Percentiles rank a stretch among this genome's conserved stretches.
phyloP scores from a whole-genome alignment of 2,329 filamentous ascomycete genomes.

The Nemania sp. region DNA sequence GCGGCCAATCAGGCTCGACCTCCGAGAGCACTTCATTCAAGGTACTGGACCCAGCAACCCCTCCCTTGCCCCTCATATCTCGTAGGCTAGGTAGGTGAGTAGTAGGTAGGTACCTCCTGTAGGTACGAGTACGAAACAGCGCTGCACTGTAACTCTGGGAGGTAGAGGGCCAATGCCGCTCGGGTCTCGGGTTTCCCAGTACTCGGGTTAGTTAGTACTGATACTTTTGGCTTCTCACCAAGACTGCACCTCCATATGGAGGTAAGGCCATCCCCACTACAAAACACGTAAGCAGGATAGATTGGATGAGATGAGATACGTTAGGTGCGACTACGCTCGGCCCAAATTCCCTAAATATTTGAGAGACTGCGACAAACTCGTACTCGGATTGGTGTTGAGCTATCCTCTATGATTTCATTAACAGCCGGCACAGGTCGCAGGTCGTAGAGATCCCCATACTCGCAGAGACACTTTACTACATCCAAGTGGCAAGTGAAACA shows the following conservation, averaged over 20 bases:
- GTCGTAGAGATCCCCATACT: too few relatives aligned
- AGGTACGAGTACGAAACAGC: too few relatives aligned
- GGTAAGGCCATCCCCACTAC: conserved; percentile 5
- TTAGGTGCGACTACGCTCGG: conserved; percentile 5
- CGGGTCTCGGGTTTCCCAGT: too few relatives aligned
- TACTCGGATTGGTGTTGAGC: conserved; percentile 15
- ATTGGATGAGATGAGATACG: conserved; percentile 20
- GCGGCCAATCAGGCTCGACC: conserved; percentile 16
- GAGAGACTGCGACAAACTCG: conserved; percentile 2
- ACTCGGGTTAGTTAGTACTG: conserved; percentile 9
- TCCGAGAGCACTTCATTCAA: conserved; percentile 11
- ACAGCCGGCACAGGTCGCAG: too few relatives aligned
- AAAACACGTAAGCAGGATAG: conserved; percentile 29
- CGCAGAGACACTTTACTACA: too few relatives aligned
- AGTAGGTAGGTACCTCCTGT: too few relatives aligned
- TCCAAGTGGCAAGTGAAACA: too few relatives aligned
- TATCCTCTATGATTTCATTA: too few relatives aligned
- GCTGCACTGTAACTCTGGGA: too few relatives aligned
- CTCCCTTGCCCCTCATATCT: neutral
- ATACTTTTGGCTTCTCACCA: conserved; percentile 5
- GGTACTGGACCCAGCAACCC: conserved; percentile 17
- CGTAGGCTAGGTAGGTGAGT: too few relatives aligned
- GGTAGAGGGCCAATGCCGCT: too few relatives aligned
- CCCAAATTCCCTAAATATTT: neutral
- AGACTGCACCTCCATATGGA: too few relatives aligned